Conservation (phyloP, 208 protist genomes). For the Novymonas esmeraldas region DNA sequence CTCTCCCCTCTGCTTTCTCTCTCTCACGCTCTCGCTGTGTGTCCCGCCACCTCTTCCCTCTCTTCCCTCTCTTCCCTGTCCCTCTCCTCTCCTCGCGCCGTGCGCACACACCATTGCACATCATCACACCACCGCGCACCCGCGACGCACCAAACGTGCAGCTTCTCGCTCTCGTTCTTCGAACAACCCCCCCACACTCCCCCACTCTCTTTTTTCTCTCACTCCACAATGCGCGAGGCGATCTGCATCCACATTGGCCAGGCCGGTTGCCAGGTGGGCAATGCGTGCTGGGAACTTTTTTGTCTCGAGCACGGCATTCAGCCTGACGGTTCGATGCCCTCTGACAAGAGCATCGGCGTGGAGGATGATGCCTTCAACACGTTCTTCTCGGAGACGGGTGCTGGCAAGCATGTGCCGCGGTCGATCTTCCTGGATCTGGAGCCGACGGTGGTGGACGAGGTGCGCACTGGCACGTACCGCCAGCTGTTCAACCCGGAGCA, state of each 20-base stretch:
- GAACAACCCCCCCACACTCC: too few species aligned
- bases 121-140: too few species aligned
- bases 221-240: slow-evolving; percentile 91
- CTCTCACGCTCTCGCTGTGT: too few species aligned
- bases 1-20: too few species aligned
- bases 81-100: too few species aligned
- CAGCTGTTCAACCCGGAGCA: slow-evolving; percentile 98
- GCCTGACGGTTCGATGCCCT: slow-evolving; percentile 88
- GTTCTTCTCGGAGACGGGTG: slow-evolving; percentile 95
- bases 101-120: too few species aligned
- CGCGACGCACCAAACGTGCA: too few species aligned
- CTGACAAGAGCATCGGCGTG: slow-evolving; percentile 85
- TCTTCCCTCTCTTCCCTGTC: too few species aligned
- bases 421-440: slow-evolving; percentile 97
- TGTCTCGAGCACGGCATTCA: slow-evolving; percentile 94
- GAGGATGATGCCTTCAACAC: slow-evolving; percentile 95
- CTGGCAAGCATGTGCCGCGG: slow-evolving; percentile 95
- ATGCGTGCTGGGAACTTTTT: slow-evolving; percentile 96
- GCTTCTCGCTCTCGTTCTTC: too few species aligned
- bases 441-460: slow-evolving; percentile 97
- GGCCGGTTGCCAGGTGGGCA: slow-evolving; percentile 97
- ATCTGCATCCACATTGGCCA: slow-evolving; percentile 97
- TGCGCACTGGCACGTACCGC: slow-evolving; percentile 95
- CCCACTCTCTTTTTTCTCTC: too few species aligned
- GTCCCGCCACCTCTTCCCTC: too few species aligned